phyloP scores from a whole-genome alignment of 306 rosid genomes.

The Abrus pulchellus region DNA sequence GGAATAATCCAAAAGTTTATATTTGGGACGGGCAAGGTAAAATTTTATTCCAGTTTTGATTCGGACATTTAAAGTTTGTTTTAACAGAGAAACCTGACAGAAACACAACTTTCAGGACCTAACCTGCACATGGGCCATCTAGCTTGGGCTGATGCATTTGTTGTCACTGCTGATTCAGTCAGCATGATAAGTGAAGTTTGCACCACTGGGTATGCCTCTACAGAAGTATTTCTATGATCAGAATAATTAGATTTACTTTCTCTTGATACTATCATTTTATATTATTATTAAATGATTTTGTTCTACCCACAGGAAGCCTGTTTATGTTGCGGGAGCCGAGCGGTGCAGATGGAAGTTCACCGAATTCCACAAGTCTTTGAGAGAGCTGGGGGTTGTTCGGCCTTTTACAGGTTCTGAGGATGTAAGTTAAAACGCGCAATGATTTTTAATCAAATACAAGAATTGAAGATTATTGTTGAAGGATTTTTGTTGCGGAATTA shows the following conservation, averaged over 20 bases:
- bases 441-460: neutral
- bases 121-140: constrained; percentile 89
- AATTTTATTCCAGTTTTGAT: constrained; percentile 29
- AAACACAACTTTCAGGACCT: constrained; percentile 64
- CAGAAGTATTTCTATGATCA: constrained; percentile 27
- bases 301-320: constrained; percentile 78
- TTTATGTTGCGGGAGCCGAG: constrained; percentile 80
- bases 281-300: constrained; percentile 27
- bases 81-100: constrained; percentile 23
- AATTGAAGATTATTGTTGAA: constrained; percentile 39
- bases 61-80: constrained; percentile 25
- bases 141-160: constrained; percentile 97
- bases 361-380: constrained; percentile 80
- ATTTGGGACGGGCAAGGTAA: constrained; percentile 92
- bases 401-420: constrained; percentile 95
- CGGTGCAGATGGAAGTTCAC: constrained; percentile 90
- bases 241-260: constrained; percentile 27
- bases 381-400: constrained; percentile 77
- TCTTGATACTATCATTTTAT: constrained; percentile 8
- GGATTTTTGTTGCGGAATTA: constrained; percentile 25
- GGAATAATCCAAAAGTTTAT: constrained; percentile 80
- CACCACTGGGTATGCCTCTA: constrained; percentile 89
- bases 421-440: constrained; percentile 61
- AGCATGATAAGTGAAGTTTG: constrained; percentile 93
- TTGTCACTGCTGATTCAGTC: constrained; percentile 95